These are phyloP conservation scores for Pseudocercospora fijiensis DNA, from an alignment of 2,329 filamentous ascomycete species.

Conservation along the genomic window DNA sequence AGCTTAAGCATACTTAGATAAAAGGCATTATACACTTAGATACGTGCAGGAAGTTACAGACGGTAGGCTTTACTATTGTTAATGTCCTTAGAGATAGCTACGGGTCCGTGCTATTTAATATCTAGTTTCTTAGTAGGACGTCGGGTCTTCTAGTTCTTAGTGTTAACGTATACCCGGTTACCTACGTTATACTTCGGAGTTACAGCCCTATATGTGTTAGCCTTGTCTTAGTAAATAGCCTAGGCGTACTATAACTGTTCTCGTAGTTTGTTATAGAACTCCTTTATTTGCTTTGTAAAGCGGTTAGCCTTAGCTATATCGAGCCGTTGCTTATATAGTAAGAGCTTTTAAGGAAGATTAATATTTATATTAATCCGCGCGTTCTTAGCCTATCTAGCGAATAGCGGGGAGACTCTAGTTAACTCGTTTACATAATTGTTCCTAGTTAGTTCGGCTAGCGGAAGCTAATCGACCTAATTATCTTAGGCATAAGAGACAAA, in stretches of 20 bases:
- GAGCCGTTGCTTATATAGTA: not conserved
- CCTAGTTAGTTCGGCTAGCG: not conserved
- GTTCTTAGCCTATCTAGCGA: no score
- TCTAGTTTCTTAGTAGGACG: not conserved
- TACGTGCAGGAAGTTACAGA: not conserved
- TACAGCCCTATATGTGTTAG: not conserved
- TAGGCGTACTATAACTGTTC: not conserved
- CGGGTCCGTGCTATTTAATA: not conserved
- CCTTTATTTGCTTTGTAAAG: not conserved
- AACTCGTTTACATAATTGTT: not conserved
- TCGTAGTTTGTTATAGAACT: not conserved
- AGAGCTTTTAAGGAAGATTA: not conserved
- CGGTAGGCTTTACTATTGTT: not conserved
- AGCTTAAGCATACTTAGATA: not conserved
- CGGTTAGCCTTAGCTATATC: not conserved
- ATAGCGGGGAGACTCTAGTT: not conserved
- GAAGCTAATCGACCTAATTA: not conserved
- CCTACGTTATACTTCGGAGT: not conserved
- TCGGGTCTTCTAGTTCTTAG: constrained; percentile 1
- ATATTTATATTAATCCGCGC: not conserved
- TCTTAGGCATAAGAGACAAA: not conserved
- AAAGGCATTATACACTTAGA: not conserved
- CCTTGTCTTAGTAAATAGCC: not conserved
- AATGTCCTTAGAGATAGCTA: not conserved
- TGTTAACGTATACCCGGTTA: constrained; percentile 1